Base-by-base conservation (phyloP, 2,329 filamentous ascomycete species). In the Biscogniauxia marginata region DNA sequence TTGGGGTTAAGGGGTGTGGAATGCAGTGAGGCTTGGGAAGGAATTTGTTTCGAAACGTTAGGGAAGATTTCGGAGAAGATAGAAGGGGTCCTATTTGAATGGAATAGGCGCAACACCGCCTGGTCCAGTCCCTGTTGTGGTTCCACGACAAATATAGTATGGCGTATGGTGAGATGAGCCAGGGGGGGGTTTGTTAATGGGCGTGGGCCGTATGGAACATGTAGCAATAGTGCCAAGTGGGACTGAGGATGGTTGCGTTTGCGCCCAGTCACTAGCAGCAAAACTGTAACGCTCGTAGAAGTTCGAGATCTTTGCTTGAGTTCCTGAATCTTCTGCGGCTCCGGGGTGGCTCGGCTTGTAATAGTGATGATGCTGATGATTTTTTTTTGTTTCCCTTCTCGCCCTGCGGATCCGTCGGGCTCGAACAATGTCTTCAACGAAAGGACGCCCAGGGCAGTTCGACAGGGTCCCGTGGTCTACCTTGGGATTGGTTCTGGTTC, bases 321-420 rank as follows among this genome's bases (percentile, higher is more conserved):
- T 11, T 34, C 4, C 11, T 39, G 30, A 8, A 8, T 6, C 30
- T 39, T 39, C 25, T 30, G 25, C 13, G 25, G 2, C 25, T 30
- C 25, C 25, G 3, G 25, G 8, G 25, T 30, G 30, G 30, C 13
- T 39, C n/a, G 6, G 30, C 30, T 39, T 11, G 30, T 16, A 39
- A 39, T 39, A n/a, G n/a, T 39, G 30, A 39, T 25, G 11, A 25
- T n/a, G n/a, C n/a, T n/a, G n/a, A n/a, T n/a, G n/a, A 61, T 55
- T 59, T 59, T 53, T 54, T 24, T 16, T 46, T 18, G 11, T 51
- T 58, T 39, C 11, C 7, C 30, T 39, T 39, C 30, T 16, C 30
- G 9, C 13, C 47, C 52, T 51, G 62, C 60, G 56, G 62, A 62
- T 64, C 60, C 56, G 60, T 64, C 62, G 60, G 62, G 60, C 60